phyloP scores from a whole-genome alignment of 805 yeast species.

The Pichia membranifaciens region DNA sequence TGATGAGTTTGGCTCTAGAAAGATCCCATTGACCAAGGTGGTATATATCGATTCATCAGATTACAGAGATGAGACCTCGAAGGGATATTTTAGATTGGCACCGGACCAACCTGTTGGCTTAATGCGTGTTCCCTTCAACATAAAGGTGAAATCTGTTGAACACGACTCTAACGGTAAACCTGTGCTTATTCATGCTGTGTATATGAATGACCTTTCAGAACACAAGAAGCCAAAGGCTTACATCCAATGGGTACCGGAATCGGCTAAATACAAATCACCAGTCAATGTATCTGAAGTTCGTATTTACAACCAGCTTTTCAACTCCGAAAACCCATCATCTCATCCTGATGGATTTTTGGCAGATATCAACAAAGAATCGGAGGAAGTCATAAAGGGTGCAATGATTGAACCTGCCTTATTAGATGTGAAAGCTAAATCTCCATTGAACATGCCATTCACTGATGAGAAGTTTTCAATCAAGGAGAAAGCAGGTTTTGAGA shows the following conservation, averaged over 20 bases:
- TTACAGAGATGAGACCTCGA: slow-evolving; percentile 59
- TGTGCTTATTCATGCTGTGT: slow-evolving; percentile 67
- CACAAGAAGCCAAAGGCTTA: slow-evolving; percentile 86
- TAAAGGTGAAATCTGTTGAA: slow-evolving; percentile 64
- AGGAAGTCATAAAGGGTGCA: slow-evolving; percentile 57
- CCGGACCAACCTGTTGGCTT: slow-evolving; percentile 94
- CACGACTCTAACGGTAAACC: slow-evolving; percentile 59
- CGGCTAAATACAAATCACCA: slow-evolving; percentile 55
- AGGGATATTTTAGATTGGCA: slow-evolving; percentile 87
- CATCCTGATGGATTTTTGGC: slow-evolving; percentile 84
- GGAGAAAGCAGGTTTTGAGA: slow-evolving; percentile 66
- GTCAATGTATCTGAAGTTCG: slow-evolving; percentile 69
- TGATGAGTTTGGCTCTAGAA: slow-evolving; percentile 68
- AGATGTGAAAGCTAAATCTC: slow-evolving; percentile 63
- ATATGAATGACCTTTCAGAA: slow-evolving; percentile 55
- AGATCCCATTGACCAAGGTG: slow-evolving; percentile 67
- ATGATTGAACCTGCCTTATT: slow-evolving; percentile 73
- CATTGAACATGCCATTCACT: slow-evolving; percentile 59
- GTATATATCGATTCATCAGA: slow-evolving; percentile 86
- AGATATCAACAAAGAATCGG: slow-evolving; percentile 78
- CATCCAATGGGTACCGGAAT: slow-evolving; percentile 92
- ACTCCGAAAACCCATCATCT: slow-evolving; percentile 83
- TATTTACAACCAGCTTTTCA: slow-evolving; percentile 80
- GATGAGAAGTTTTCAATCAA: slow-evolving; percentile 62
- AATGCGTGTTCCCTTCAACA: slow-evolving; percentile 81